Conservation (phyloP, 2,329 filamentous ascomycete genomes). For the Colletotrichum incanum region DNA sequence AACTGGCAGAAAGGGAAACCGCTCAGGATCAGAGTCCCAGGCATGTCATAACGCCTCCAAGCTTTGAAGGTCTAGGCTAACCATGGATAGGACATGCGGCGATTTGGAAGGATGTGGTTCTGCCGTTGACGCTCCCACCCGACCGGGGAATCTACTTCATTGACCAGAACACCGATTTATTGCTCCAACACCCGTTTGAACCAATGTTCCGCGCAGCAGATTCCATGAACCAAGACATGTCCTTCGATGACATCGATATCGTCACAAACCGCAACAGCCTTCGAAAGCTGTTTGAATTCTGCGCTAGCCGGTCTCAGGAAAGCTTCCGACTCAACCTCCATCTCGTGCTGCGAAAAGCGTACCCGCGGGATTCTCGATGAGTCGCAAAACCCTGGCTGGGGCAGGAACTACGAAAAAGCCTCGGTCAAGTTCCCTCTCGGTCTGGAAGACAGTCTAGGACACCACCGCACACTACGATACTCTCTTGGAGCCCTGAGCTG, state of each 20-base stretch:
- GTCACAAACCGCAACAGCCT: constrained; percentile 48
- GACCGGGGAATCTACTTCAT: neutral
- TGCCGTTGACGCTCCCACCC: neutral
- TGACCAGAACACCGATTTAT: constrained; percentile 41
- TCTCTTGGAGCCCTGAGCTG: constrained; percentile 3
- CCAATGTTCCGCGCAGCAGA: constrained; percentile 49
- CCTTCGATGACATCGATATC: constrained; percentile 50
- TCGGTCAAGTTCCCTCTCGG: neutral
- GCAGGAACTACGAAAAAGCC: constrained; percentile 12
- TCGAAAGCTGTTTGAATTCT: neutral
- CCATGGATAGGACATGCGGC: neutral
- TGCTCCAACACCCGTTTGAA: constrained; percentile 48
- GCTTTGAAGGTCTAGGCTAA: neutral
- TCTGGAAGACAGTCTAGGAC: neutral
- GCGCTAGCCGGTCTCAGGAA: neutral
- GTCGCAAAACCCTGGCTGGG: neutral
- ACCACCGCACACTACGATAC: constrained; percentile 23
- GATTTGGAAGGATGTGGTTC: neutral
- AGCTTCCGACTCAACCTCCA: neutral
- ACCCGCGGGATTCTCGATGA: no score
- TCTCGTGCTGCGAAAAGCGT: neutral
- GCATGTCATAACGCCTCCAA: neutral
- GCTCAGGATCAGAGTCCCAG: neutral
- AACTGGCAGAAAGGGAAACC: neutral
- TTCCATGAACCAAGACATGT: constrained; percentile 45